Evolutionary conservation across 2,329 filamentous ascomycete genomes (phyloP), one percentile per base, ranked within the genome.

Genomic region (Anthostomella pinea): DNA sequence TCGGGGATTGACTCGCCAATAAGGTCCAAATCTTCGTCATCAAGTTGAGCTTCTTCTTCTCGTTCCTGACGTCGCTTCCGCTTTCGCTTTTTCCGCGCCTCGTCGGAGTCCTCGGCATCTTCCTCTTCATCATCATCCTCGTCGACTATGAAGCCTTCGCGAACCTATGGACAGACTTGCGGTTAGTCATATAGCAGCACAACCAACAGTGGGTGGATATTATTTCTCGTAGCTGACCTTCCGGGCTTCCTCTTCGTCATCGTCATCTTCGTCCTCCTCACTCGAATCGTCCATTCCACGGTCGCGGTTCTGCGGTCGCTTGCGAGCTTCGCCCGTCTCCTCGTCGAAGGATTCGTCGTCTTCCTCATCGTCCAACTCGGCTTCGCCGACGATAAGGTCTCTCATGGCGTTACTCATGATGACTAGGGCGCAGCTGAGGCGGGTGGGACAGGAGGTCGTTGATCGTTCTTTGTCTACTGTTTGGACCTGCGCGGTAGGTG

Each of bases 101-200:
- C 70, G 39, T 76, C 69, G 18, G 67, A 67, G 22, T 79, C 77
- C 51, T 75, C 77, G 34, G 75, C 78, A 20, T 81, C 81, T 31
- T 82, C 77, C 30, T 84, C 85, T 42, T 87, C 85, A 37, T 88
- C 85, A 39, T 87, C 85, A 38, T 89, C 89, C 56, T 95, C 90
- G 56, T 95, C 88, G 46, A 95, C 88, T 49, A 98, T 96, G 67
- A 97, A 98, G 17, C 90, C 91, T 69, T 95, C 89, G 34, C 86
- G 86, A 48, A 95, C 78, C 89, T 95, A 54, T 16, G 8, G 8
- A 23, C 19, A 30, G 18, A 47, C 40, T 41, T 13, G 23, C 10
- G 54, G 43, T 51, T 35, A 52, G 41, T 21, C 18, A 37, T 33
- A 20, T 13, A 21, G 13, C 8, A 14, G 24, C 11, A 18, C 5